Evolutionary conservation across 768 basidiomycete genomes (phyloP).

Genomic region (Boletus eberwhitei): DNA sequence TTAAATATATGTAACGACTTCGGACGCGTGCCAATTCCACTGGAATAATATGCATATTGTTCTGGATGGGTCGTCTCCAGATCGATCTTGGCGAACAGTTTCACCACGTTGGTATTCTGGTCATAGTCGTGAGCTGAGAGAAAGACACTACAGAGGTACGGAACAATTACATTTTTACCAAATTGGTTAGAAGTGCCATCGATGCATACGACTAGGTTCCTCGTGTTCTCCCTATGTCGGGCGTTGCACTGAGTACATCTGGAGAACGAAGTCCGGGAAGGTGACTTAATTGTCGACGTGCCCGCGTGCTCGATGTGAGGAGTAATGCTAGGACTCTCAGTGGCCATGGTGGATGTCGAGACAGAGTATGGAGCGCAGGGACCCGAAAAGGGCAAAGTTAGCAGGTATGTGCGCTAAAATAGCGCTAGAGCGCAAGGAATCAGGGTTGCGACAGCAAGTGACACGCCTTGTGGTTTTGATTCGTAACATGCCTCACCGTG

Average conservation of each 20-base stretch:
- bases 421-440: neutral
- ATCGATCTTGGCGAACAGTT: constrained; percentile 32
- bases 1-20: constrained; percentile 25
- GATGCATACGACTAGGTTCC: constrained; percentile 26
- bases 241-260: constrained; percentile 15
- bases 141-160: neutral
- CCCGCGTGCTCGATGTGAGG: neutral
- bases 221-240: constrained; percentile 5
- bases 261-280: neutral
- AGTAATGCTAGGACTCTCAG: neutral
- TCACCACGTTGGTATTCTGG: constrained; percentile 40
- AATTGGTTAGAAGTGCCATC: constrained; percentile 25
- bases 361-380: neutral
- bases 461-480: neutral
- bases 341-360: neutral
- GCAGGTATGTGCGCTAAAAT: constrained; percentile 2
- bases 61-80: constrained; percentile 10
- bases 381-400: neutral
- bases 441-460: neutral
- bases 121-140: constrained; percentile 1
- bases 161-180: constrained; percentile 15
- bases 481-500: neutral
- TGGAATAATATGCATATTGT: constrained; percentile 37
- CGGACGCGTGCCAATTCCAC: constrained; percentile 37
- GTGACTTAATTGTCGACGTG: neutral